Evolutionary conservation across 1,139 yeast species (phyloP).

Genomic region (Pichia sp.): DNA sequence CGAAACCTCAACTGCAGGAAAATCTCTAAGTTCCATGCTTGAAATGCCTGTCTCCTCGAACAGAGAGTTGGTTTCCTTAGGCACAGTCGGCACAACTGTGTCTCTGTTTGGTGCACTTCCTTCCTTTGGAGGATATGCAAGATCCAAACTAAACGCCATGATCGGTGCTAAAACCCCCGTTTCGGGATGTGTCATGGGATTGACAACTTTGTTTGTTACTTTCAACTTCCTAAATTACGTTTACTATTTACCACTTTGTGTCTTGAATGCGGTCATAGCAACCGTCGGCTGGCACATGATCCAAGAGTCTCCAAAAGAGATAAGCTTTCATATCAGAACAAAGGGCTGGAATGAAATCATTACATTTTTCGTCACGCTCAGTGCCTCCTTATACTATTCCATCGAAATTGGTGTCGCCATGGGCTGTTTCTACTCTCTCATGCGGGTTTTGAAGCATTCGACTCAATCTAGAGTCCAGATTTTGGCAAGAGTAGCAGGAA

Average conservation of each 20-base stretch:
- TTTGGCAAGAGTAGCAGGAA: slow-evolving; percentile 74
- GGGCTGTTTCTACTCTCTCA: slow-evolving; percentile 75
- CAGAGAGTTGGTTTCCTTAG: slow-evolving; percentile 77
- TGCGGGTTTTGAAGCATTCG: slow-evolving; percentile 79
- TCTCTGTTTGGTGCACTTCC: slow-evolving; percentile 79
- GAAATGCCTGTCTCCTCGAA: slow-evolving; percentile 68
- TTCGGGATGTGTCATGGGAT: slow-evolving; percentile 78
- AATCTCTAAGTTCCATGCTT: slow-evolving; percentile 64
- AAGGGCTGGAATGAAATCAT: slow-evolving; percentile 73
- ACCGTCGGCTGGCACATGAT: slow-evolving; percentile 73
- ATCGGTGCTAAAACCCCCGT: slow-evolving; percentile 83
- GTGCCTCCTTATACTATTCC: slow-evolving; percentile 73
- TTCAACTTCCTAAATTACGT: slow-evolving; percentile 58
- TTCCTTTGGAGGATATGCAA: slow-evolving; percentile 93
- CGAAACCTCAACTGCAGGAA: slow-evolving; percentile 91
- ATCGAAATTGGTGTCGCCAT: slow-evolving; percentile 86
- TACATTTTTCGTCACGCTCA: slow-evolving; percentile 68
- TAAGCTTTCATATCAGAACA: slow-evolving; percentile 67
- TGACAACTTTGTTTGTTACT: slow-evolving; percentile 63
- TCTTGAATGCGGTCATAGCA: slow-evolving; percentile 75
- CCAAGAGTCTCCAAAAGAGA: slow-evolving; percentile 83
- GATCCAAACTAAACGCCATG: slow-evolving; percentile 82
- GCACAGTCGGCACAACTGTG: slow-evolving; percentile 64
- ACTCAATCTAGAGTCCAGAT: slow-evolving; percentile 88
- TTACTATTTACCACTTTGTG: slow-evolving; percentile 74